A percentile compares a stretch with the other conserved stretches of the same genome.
Evolutionary conservation across 768 basidiomycete genomes (phyloP).

Genomic region (Neoboletus brunneissimus): DNA sequence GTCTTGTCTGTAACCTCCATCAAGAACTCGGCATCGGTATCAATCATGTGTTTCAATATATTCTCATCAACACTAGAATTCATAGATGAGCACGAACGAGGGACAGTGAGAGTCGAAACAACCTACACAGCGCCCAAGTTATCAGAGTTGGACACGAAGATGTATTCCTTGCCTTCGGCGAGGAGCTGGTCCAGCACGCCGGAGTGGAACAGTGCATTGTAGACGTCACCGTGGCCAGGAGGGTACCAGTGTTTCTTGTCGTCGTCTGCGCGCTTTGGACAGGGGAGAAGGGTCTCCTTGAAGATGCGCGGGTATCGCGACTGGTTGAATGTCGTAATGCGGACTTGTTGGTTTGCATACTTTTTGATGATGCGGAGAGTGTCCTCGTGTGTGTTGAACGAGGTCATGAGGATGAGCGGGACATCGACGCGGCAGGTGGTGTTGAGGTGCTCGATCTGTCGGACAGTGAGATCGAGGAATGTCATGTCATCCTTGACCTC

Average conservation of each 20-base stretch:
- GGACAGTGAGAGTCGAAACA: background rate
- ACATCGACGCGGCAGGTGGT: constrained; percentile 60
- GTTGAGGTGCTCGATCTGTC: constrained; percentile 71
- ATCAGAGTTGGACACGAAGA: constrained; percentile 77
- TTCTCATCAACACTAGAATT: constrained; percentile 57
- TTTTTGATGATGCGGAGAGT: constrained; percentile 77
- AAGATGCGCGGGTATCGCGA: constrained; percentile 72
- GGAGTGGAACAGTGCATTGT: constrained; percentile 67
- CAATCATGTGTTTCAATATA: constrained; percentile 66
- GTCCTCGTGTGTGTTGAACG: constrained; percentile 79
- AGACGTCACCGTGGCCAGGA: constrained; percentile 74
- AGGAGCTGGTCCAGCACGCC: constrained; percentile 72
- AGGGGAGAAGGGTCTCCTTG: constrained; percentile 65
- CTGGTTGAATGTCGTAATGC: constrained; percentile 70
- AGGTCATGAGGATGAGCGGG: constrained; percentile 79
- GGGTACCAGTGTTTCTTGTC: constrained; percentile 77
- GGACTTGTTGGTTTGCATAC: constrained; percentile 75
- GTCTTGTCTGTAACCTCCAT: constrained; percentile 84
- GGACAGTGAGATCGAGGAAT: constrained; percentile 63
- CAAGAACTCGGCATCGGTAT: constrained; percentile 61
- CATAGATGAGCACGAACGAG: constrained; percentile 1
- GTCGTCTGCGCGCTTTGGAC: constrained; percentile 51
- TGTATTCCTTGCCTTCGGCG: constrained; percentile 71
- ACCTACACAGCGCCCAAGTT: constrained; percentile 66
- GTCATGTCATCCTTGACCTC: constrained; percentile 74